These are phyloP conservation scores for Limonium bicolor DNA, from an alignment of 148 eudicot species.

Conservation along the genomic window DNA sequence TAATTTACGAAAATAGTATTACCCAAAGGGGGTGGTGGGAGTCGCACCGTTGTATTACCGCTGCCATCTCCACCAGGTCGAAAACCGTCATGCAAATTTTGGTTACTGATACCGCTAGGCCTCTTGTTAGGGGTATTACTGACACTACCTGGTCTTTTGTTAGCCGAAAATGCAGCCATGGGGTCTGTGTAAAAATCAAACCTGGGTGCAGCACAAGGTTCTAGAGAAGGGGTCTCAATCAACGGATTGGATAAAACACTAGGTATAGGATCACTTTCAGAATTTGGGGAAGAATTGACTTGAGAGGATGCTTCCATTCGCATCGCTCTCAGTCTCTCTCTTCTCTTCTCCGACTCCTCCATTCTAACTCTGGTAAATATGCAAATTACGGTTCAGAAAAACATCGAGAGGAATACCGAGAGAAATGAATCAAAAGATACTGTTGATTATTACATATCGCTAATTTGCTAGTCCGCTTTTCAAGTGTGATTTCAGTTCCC, in stretches of 20 bases:
- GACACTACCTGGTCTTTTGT: slow-evolving; percentile 24
- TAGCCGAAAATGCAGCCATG: slow-evolving; percentile 51
- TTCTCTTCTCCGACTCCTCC: slow-evolving; percentile 84
- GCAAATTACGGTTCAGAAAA: too few species aligned
- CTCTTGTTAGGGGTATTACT: slow-evolving; percentile 11
- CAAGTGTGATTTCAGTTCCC: too few species aligned
- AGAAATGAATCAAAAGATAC: too few species aligned
- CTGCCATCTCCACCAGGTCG: slow-evolving; percentile 10
- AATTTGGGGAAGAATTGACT: slow-evolving; percentile 8
- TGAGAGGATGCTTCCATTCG: slow-evolving; percentile 51
- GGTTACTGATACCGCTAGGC: slow-evolving; percentile 11
- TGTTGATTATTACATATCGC: too few species aligned
- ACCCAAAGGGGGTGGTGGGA: slow-evolving; percentile 10
- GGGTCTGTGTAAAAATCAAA: slow-evolving; percentile 82
- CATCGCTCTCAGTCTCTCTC: slow-evolving; percentile 72
- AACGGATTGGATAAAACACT: slow-evolving; percentile 43
- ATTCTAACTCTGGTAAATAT: too few species aligned
- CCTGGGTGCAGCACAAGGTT: slow-evolving; percentile 12
- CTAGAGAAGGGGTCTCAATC: slow-evolving; percentile 18
- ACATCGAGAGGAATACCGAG: too few species aligned
- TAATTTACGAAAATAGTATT: too few species aligned
- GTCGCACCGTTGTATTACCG: slow-evolving; percentile 6
- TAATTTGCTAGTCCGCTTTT: too few species aligned
- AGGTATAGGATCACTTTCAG: slow-evolving; percentile 5
- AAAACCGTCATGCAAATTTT: too few species aligned